Base-by-base conservation (phyloP, 805 yeast genomes). In the Yamadazyma nakazawae region DNA sequence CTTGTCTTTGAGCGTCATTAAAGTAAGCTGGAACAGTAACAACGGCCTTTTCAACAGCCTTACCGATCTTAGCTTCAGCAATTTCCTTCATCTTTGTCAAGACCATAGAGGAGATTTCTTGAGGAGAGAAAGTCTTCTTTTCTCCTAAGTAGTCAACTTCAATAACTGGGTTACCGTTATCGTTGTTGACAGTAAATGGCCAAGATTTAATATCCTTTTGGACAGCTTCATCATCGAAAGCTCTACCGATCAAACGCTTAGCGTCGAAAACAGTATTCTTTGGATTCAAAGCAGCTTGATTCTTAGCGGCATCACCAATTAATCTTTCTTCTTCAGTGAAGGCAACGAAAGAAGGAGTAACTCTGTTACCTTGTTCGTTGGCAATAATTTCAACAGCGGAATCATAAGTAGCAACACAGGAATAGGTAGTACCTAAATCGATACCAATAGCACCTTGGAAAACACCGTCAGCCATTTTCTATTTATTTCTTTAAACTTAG, bases 401-500 rank as follows among this genome's bases (percentile, higher is more conserved):
- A 66, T 70, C 76, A 63, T 63, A 71, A 59, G 75, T 70, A 63
- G 77, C 77, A 60, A 72, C 77, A 72, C 77, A 72, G 57, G 77
- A 72, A 69, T 72, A 72, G 54, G 77, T 72, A 48, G 77, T 72
- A 72, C 77, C 77, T 70, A 72, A 72, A 70, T 72, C 77, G 70
- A 72, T 72, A 70, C 77, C 77, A 63, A 72, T 72, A 68, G 76
- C 76, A 86, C 97, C 97, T 84, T 91, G 94, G 85, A 87, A 90
- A 80, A 90, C 94, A 85, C 96, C 96, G 82, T 90, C 97, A 85
- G 91, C 88, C 91, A 85, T 85, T 75, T 77, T 37, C 35, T 32
- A 43, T 46, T 39, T 38, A 35, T 52, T 48, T 45, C 35, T 42
- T 41, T 39, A 18, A 43, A 26, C 41, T 43, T 28, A 34, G 42